phyloP scores from a whole-genome alignment of 768 basidiomycete genomes.

The Xanthoconium purpureum region DNA sequence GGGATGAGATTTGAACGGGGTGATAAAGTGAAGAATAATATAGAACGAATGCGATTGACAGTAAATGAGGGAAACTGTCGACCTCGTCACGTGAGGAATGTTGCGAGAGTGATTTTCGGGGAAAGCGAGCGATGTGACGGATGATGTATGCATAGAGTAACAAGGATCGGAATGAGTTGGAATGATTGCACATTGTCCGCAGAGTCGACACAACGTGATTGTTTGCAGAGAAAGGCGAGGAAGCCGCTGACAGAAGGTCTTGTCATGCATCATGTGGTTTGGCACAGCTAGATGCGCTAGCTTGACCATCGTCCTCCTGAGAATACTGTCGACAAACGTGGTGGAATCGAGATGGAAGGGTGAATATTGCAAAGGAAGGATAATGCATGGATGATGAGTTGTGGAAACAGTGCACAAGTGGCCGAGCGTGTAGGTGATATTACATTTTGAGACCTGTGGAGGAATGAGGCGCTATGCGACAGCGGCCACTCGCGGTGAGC shows the following conservation, averaged over 20 bases:
- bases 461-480: constrained; percentile 53
- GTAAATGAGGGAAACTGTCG: constrained; percentile 48
- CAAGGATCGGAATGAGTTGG: constrained; percentile 40
- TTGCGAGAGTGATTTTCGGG: constrained; percentile 42
- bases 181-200: constrained; percentile 36
- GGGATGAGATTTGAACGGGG: constrained; percentile 38
- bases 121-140: constrained; percentile 46
- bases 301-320: constrained; percentile 22
- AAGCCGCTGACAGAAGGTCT: constrained; percentile 7
- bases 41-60: constrained; percentile 55
- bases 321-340: constrained; percentile 48
- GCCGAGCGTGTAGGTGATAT: constrained; percentile 58
- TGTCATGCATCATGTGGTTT: constrained; percentile 19
- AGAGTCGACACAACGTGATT: constrained; percentile 17
- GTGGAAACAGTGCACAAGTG: constrained; percentile 62
- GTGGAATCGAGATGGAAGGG: constrained; percentile 41
- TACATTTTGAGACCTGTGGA: constrained; percentile 74
- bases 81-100: constrained; percentile 48
- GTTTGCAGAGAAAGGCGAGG: constrained; percentile 12
- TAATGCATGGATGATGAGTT: constrained; percentile 65
- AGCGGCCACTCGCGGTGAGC: constrained; percentile 51
- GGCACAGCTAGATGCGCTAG: constrained; percentile 16
- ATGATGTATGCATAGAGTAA: constrained; percentile 57
- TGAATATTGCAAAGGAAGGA: constrained; percentile 61
- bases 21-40: constrained; percentile 86